Conservation (phyloP, 2,329 filamentous ascomycete genomes). For the Fusarium sambucinum region DNA sequence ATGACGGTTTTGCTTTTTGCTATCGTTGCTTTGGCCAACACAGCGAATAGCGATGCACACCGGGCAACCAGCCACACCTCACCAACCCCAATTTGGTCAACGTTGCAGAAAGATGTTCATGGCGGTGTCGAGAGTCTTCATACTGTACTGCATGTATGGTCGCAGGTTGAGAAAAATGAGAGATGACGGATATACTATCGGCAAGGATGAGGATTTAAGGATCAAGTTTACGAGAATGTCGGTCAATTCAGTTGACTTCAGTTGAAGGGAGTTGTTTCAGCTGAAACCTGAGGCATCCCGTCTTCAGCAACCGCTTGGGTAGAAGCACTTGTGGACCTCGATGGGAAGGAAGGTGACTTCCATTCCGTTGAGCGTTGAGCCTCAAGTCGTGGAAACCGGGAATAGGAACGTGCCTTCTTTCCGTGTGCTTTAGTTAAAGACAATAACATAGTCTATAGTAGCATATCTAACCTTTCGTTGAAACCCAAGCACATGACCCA, state of each 20-base stretch:
- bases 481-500: background rate
- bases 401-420: background rate
- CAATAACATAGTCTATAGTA: background rate
- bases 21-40: conserved; percentile 14
- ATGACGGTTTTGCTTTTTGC: conserved; percentile 40
- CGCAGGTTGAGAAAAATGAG: conserved; percentile 30
- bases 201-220: conserved; percentile 23
- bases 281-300: conserved; percentile 29
- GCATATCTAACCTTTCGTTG: background rate
- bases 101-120: conserved; percentile 39
- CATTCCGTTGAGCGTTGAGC: conserved; percentile 18
- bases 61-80: conserved; percentile 34
- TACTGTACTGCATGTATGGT: conserved; percentile 6
- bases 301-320: background rate
- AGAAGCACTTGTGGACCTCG: background rate
- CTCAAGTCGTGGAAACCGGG: background rate
- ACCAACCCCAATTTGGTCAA: conserved; percentile 35
- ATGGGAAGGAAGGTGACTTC: background rate
- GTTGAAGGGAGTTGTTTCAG: conserved; percentile 16
- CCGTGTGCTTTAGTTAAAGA: background rate
- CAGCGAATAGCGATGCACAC: conserved; percentile 23
- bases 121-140: conserved; percentile 21
- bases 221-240: conserved; percentile 23
- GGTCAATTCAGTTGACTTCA: conserved; percentile 5
- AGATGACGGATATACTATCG: conserved; percentile 19